Percentiles rank a stretch among this genome's conserved stretches.
These are phyloP conservation scores for Aspergillus carlsbadensis DNA, from an alignment of 495 filamentous ascomycete species.

Conservation along the genomic window DNA sequence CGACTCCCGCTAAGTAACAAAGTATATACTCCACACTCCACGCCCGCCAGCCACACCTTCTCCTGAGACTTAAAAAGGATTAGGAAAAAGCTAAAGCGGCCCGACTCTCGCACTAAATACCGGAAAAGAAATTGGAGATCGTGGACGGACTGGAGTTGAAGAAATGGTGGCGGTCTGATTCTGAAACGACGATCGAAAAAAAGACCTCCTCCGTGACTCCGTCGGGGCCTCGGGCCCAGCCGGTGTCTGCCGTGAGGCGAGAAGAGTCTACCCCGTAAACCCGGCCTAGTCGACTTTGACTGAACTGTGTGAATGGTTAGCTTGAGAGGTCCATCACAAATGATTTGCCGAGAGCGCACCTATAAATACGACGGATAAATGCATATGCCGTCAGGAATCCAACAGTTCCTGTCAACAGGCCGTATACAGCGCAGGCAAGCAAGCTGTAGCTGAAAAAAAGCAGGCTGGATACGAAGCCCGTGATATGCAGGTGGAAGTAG, in stretches of 20 bases:
- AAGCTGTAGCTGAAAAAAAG: constrained; percentile 86
- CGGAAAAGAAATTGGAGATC: neutral
- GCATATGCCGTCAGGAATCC: constrained; percentile 86
- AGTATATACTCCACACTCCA: constrained; percentile 13
- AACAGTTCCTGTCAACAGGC: constrained; percentile 79
- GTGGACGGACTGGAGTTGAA: neutral
- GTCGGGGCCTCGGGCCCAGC: too few species aligned
- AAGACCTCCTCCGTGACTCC: neutral
- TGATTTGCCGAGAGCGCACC: constrained; percentile 46
- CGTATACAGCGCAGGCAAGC: constrained; percentile 82
- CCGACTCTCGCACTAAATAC: neutral
- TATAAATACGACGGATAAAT: constrained; percentile 88
- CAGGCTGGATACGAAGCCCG: constrained; percentile 75
- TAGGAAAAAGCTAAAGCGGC: neutral
- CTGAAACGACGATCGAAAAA: neutral
- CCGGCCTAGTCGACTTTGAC: constrained; percentile 41
- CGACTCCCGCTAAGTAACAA: constrained; percentile 18
- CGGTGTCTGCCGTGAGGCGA: neutral
- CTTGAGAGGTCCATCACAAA: neutral
- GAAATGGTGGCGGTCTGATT: neutral
- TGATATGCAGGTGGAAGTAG: constrained; percentile 75
- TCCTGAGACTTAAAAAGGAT: neutral
- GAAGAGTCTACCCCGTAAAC: neutral
- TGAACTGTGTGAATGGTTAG: constrained; percentile 26
- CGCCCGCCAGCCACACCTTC: constrained; percentile 1